These are phyloP conservation scores for Starmerella potacharoeniae DNA, from an alignment of 805 yeast genomes.

Conservation along the genomic window DNA sequence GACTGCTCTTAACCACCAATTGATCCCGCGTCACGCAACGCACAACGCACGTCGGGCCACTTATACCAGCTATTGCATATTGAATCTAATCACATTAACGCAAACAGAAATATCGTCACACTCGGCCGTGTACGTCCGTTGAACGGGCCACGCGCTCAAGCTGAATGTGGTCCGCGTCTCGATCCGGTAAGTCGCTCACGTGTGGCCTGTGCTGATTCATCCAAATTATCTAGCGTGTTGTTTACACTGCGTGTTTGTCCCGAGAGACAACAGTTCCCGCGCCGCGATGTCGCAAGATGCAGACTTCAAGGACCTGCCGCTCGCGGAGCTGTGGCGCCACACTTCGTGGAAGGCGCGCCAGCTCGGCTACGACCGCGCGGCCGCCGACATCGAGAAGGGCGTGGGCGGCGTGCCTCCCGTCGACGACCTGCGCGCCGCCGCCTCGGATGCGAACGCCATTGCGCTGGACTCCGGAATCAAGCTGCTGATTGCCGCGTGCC, in stretches of 20 bases:
- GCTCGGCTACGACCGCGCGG: constrained; percentile 63
- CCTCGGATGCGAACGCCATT: constrained; percentile 73
- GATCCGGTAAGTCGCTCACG: not conserved
- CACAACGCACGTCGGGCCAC: too few relatives aligned
- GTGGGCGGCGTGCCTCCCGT: not conserved
- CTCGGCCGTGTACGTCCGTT: too few relatives aligned
- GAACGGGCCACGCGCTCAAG: too few relatives aligned
- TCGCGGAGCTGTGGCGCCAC: constrained; percentile 55
- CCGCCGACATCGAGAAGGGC: not conserved
- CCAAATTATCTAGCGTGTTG: not conserved
- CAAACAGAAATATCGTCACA: too few relatives aligned
- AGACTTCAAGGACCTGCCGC: constrained; percentile 51
- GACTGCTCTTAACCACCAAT: too few relatives aligned
- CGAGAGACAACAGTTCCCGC: not conserved
- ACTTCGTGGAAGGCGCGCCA: constrained; percentile 80
- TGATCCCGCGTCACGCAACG: too few relatives aligned
- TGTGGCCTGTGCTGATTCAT: not conserved
- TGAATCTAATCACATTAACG: too few relatives aligned
- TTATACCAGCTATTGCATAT: too few relatives aligned
- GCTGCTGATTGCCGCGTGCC: constrained; percentile 42
- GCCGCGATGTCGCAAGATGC: constrained; percentile 38
- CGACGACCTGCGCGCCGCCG: constrained; percentile 39
- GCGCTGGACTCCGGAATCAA: constrained; percentile 77
- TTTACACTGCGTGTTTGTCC: not conserved
- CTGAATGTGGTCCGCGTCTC: not conserved